Percentiles rank a stretch among this genome's conserved stretches.
These are phyloP conservation scores for Pythium diclinum DNA, from an alignment of 352 stramenopile species.

Conservation along the genomic window DNA sequence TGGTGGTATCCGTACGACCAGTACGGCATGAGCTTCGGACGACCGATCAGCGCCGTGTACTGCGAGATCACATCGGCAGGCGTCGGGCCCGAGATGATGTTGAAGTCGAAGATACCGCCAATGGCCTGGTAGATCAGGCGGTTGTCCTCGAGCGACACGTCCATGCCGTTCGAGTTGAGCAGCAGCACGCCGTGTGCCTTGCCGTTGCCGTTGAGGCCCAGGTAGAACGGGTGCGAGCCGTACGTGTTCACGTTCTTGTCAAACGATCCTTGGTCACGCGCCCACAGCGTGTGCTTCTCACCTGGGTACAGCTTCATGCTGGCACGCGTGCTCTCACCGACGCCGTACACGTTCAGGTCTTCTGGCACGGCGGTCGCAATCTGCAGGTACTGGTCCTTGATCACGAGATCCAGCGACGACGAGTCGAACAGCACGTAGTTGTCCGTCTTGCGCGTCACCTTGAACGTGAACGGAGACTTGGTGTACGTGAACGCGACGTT, in stretches of 20 bases:
- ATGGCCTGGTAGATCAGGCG: constrained; percentile 45
- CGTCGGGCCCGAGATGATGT: constrained; percentile 46
- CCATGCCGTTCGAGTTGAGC: constrained; percentile 61
- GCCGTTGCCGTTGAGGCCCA: constrained; percentile 34
- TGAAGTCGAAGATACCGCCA: constrained; percentile 56
- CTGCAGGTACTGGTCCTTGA: constrained; percentile 61
- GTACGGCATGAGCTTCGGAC: constrained; percentile 51
- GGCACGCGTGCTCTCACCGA: constrained; percentile 43
- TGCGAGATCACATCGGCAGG: constrained; percentile 40
- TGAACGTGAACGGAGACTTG: constrained; percentile 38
- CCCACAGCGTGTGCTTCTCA: constrained; percentile 51
- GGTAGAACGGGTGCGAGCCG: constrained; percentile 51
- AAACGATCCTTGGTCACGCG: constrained; percentile 34
- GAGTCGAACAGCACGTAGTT: constrained; percentile 49
- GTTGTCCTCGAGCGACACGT: constrained; percentile 40
- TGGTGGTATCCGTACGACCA: constrained; percentile 68
- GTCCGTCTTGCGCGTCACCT: constrained; percentile 34
- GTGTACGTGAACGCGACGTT: constrained; percentile 33
- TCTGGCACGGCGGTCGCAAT: constrained; percentile 33
- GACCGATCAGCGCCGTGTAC: constrained; percentile 52
- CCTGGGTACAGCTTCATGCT: constrained; percentile 31
- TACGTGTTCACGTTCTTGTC: constrained; percentile 49
- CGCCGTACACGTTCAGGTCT: constrained; percentile 38
- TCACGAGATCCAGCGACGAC: constrained; percentile 30
- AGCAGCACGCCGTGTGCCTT: constrained; percentile 50